These are phyloP conservation scores for Anisodus acutangulus DNA, from an alignment of 257 asterid species.

Conservation along the genomic window DNA sequence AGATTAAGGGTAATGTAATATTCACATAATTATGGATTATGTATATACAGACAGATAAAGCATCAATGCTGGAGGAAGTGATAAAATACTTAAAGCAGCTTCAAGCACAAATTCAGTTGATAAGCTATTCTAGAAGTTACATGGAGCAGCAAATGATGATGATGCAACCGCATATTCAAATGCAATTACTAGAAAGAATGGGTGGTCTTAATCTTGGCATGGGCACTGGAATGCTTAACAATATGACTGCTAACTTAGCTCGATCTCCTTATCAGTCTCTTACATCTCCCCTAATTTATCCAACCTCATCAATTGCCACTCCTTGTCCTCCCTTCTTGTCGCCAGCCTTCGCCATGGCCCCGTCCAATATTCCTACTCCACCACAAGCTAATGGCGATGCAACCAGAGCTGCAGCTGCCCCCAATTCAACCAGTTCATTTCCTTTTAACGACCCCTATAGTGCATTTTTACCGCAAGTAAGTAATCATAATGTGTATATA, in stretches of 20 bases:
- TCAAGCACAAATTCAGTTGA: conserved; percentile 66
- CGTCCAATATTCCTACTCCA: conserved; percentile 34
- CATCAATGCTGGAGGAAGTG: conserved; percentile 81
- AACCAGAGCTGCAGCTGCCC: neutral
- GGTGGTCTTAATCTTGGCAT: conserved; percentile 46
- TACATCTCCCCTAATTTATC: neutral
- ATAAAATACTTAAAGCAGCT: conserved; percentile 68
- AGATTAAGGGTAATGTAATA: neutral
- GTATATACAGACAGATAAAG: conserved; percentile 63
- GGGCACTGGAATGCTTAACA: conserved; percentile 23
- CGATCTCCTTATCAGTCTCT: conserved; percentile 6
- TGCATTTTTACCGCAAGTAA: conserved; percentile 62
- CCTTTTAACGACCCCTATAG: conserved; percentile 49
- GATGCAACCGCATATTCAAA: conserved; percentile 53
- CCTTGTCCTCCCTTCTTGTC: conserved; percentile 48
- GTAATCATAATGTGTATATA: conserved; percentile 1
- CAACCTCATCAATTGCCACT: conserved; percentile 35
- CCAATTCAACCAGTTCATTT: neutral
- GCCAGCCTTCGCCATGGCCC: conserved; percentile 40
- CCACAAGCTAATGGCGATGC: conserved; percentile 19
- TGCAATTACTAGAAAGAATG: conserved; percentile 50
- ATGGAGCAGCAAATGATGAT: conserved; percentile 53
- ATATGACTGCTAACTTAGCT: conserved; percentile 6
- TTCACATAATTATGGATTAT: neutral
- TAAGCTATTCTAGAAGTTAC: conserved; percentile 49